Conservation (phyloP, 2,329 filamentous ascomycete genomes). For the Macrophomina tecta region DNA sequence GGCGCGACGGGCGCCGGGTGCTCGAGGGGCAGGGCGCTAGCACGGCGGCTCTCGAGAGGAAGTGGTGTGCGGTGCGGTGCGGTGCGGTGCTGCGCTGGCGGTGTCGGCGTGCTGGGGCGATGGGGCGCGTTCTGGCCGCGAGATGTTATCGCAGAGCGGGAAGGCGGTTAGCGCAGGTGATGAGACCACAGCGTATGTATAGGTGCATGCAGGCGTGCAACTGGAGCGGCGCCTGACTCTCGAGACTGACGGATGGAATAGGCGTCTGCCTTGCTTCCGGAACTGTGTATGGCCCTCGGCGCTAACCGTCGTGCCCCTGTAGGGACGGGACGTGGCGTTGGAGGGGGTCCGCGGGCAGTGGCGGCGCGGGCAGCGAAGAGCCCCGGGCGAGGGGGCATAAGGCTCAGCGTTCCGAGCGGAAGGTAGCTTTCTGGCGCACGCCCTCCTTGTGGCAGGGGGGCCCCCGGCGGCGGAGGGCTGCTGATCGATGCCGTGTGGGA, state of each 20-base stretch:
- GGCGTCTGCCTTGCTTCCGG: too few species aligned
- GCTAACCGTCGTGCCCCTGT: too few species aligned
- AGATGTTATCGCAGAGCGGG: conserved; percentile 14
- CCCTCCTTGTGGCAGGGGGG: conserved; percentile 7
- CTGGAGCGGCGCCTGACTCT: too few species aligned
- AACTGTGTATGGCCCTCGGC: too few species aligned
- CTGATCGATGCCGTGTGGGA: conserved; percentile 24
- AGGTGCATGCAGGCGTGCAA: too few species aligned
- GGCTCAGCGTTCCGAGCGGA: conserved; percentile 16
- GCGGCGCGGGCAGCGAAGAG: conserved; percentile 10
- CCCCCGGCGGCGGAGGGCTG: conserved; percentile 13
- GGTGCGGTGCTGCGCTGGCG: conserved; percentile 12
- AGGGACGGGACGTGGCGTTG: conserved; percentile 20
- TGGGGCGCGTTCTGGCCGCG: neutral
- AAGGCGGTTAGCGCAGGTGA: conserved; percentile 21
- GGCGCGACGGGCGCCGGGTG: neutral
- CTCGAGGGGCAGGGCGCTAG: neutral
- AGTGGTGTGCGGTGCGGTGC: too few species aligned
- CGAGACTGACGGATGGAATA: too few species aligned
- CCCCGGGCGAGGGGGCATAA: conserved; percentile 4
- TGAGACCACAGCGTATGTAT: neutral
- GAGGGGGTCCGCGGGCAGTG: conserved; percentile 6
- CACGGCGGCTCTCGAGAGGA: neutral
- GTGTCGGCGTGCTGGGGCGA: conserved; percentile 5
- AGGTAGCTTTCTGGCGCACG: conserved; percentile 25